Evolutionary conservation across 1,139 yeast genomes (phyloP).

Genomic region (Saccharomyces pastorianus): DNA sequence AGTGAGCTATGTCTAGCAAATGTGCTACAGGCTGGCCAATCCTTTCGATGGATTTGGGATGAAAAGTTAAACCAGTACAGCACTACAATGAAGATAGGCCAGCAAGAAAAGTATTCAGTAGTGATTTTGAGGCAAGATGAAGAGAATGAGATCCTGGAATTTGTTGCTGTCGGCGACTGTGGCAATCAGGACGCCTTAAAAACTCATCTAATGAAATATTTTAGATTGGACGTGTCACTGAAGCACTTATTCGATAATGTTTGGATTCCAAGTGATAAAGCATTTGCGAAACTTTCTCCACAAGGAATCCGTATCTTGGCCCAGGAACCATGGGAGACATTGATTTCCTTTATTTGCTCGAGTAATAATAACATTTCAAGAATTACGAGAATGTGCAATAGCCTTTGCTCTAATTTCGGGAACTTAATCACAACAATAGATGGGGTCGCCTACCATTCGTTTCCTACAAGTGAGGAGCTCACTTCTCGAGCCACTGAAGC

Average conservation of each 20-base stretch:
- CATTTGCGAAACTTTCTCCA: slow-evolving; percentile 34
- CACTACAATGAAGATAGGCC: slow-evolving; percentile 20
- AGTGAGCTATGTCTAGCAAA: slow-evolving; percentile 54
- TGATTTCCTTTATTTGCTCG: slow-evolving; percentile 84
- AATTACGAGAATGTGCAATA: slow-evolving; percentile 88
- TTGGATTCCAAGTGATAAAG: slow-evolving; percentile 56
- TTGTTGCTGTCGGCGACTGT: slow-evolving; percentile 11
- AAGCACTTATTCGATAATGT: slow-evolving; percentile 41
- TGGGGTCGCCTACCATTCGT: slow-evolving; percentile 56
- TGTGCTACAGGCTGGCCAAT: slow-evolving; percentile 84
- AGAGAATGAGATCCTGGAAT: slow-evolving; percentile 16
- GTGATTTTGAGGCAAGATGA: slow-evolving; percentile 34
- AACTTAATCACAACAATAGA: slow-evolving; percentile 46
- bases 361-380: slow-evolving; percentile 93
- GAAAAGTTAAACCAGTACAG: slow-evolving; percentile 16
- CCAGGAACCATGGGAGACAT: slow-evolving; percentile 96
- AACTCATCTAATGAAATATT: slow-evolving; percentile 54
- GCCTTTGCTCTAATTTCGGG: slow-evolving; percentile 68
- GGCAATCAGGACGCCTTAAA: slow-evolving; percentile 9
- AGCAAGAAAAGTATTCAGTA: slow-evolving; percentile 18
- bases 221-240: slow-evolving; percentile 54
- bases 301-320: slow-evolving; percentile 73
- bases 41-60: slow-evolving; percentile 41
- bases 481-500: slow-evolving; percentile 36
- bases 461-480: slow-evolving; percentile 58